phyloP scores from a whole-genome alignment of 164 flowering plant genomes.

The Cinnamomum chago region DNA sequence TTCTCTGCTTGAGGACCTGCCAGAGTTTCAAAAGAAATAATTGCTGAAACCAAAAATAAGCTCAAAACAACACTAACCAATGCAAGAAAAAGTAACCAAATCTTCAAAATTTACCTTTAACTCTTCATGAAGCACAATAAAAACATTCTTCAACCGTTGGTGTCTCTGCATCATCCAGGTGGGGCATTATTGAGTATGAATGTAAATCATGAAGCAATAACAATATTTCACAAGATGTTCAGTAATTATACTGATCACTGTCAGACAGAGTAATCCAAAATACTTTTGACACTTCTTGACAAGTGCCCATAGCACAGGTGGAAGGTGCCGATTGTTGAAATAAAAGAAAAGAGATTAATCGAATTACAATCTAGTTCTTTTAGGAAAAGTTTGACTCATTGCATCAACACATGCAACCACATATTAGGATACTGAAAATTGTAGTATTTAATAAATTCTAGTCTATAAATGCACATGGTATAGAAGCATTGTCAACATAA shows the following conservation, averaged over 20 bases:
- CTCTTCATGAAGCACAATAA: constrained; percentile 79
- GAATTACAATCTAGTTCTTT: neutral
- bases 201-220: neutral
- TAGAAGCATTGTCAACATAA: neutral
- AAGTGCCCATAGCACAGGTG: no score
- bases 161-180: constrained; percentile 55
- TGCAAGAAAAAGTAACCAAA: neutral
- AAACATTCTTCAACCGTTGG: constrained; percentile 68
- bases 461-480: neutral
- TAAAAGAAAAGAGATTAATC: no score
- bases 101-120: constrained; percentile 43
- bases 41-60: neutral
- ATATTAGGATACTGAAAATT: neutral
- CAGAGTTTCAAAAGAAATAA: neutral
- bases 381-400: neutral
- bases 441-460: no score
- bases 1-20: constrained; percentile 20
- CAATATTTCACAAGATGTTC: no score
- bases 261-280: no score
- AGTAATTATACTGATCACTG: no score
- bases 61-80: neutral
- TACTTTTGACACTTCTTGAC: no score
- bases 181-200: neutral
- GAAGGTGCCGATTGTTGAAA: no score
- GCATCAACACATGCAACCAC: neutral